A percentile compares a stretch with the other conserved stretches of the same genome.
Evolutionary conservation across 768 basidiomycete species (phyloP).

Genomic region (Suillus cothurnatus): DNA sequence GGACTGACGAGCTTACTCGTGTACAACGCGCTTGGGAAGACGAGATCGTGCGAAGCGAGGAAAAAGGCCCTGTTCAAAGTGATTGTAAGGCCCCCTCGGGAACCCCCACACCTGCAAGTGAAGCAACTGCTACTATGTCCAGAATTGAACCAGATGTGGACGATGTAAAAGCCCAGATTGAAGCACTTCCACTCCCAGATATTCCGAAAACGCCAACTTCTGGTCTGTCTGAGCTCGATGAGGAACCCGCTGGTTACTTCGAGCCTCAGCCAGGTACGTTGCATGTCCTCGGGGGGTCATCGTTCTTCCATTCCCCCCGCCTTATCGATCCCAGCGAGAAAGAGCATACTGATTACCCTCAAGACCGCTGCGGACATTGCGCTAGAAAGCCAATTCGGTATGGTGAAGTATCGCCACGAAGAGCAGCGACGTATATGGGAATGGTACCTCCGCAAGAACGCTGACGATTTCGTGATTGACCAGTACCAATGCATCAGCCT

Average conservation of each 20-base stretch:
- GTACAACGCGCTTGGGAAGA: slow-evolving; percentile 86
- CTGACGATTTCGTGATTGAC: slow-evolving; percentile 85
- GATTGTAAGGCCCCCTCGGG: slow-evolving; percentile 21
- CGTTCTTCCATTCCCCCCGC: slow-evolving; percentile 35
- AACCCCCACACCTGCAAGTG: slow-evolving; percentile 33
- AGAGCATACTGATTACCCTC: slow-evolving; percentile 45
- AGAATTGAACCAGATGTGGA: slow-evolving; percentile 30
- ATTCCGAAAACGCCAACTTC: slow-evolving; percentile 41
- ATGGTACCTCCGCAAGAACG: slow-evolving; percentile 89
- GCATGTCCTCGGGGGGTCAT: slow-evolving; percentile 31
- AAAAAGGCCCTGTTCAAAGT: slow-evolving; percentile 41
- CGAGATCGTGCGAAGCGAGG: slow-evolving; percentile 77
- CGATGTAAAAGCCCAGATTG: slow-evolving; percentile 71
- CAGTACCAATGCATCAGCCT: slow-evolving; percentile 90
- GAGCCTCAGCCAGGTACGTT: slow-evolving; percentile 36
- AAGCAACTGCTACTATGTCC: slow-evolving; percentile 19
- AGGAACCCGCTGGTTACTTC: slow-evolving; percentile 46
- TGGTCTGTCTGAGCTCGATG: slow-evolving; percentile 29
- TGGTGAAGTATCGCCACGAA: slow-evolving; percentile 78
- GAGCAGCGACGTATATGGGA: slow-evolving; percentile 93
- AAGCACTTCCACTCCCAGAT: slow-evolving; percentile 44
- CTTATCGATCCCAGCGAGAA: slow-evolving; percentile 31
- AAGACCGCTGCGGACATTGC: slow-evolving; percentile 72
- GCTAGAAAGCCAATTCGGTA: slow-evolving; percentile 69
- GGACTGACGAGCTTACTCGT: slow-evolving; percentile 70